Base-by-base conservation (phyloP, 208 protist species). In the Wallacemonas sp. region DNA sequence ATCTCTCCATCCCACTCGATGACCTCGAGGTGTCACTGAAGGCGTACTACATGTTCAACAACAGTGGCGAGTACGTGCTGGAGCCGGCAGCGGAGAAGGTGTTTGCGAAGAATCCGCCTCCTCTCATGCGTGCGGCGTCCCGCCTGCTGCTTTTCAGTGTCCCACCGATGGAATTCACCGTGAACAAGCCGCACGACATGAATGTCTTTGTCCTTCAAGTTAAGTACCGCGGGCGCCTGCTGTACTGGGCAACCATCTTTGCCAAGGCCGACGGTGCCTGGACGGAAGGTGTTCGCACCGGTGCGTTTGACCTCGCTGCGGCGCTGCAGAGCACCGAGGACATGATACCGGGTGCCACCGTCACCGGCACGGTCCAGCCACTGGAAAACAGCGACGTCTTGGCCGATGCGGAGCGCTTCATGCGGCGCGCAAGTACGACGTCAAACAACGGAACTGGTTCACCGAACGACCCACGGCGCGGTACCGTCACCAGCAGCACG, bases 171-270 rank as follows among this genome's bases (percentile, higher is more conserved):
- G 71, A 87, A 50, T 89, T 93, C 42, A 58, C 61, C 12, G 57
- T 93, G 36, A 72, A 59, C 32, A 48, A 81, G 15, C 34, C 46
- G 8, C 46, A 63, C 32, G 76, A 93, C 24, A 61, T 89, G 69
- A 66, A 79, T 32, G 73, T 89, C 9, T 79, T 89, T 32, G 73
- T 81, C 21, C 45, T 93, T 29, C 71, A 77, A 22, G 32, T 83
- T 1, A 34, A 27, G 12, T 85, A 86, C 69, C 75, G 69, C 1
- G 70, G 69, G n/a, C 64, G 66, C 6, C 52, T 80, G 22, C 44
- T 93, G 21, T 87, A 71, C 42, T 93, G 83, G 81, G 44, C 81
- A 4, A 72, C 71, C n/a, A 61, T 90, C 39, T 78, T 71, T 64
- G 52, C 76, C 12, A 60, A 38, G 24, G 33, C 41, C 2, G 38